Percentiles rank a stretch among this genome's conserved stretches.
phyloP scores from a whole-genome alignment of 495 filamentous ascomycete species.

The Penicillium bialowiezense region DNA sequence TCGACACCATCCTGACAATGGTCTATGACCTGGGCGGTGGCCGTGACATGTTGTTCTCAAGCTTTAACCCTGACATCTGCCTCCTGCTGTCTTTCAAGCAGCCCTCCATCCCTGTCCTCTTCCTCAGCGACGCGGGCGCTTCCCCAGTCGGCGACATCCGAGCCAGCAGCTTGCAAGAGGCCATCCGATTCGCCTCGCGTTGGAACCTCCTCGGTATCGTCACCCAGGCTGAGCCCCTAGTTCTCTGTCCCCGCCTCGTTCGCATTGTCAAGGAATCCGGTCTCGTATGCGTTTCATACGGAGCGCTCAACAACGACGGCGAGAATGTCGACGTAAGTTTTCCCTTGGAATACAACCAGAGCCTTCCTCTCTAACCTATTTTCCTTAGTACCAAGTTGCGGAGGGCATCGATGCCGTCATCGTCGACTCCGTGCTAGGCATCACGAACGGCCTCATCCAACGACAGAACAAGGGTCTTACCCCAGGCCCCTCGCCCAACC shows the following conservation, averaged over 20 bases:
- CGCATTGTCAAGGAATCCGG: conserved; percentile 94
- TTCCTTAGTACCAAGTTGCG: conserved; percentile 73
- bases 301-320: conserved; percentile 80
- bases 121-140: conserved; percentile 85
- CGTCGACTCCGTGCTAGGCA: conserved; percentile 86
- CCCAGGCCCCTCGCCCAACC: conserved; percentile 27
- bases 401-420: conserved; percentile 97
- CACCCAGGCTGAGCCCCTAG: conserved; percentile 75
- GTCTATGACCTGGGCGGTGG: conserved; percentile 74
- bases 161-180: conserved; percentile 91
- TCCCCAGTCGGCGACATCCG: conserved; percentile 78
- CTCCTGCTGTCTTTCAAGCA: conserved; percentile 92
- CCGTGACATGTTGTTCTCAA: conserved; percentile 89
- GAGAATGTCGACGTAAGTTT: conserved; percentile 73
- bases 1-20: conserved; percentile 84
- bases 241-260: conserved; percentile 84
- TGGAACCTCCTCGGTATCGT: conserved; percentile 97
- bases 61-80: conserved; percentile 96
- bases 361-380: background rate
- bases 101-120: conserved; percentile 90
- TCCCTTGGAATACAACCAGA: too few species aligned
- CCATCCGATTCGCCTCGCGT: conserved; percentile 84
- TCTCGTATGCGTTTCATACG: conserved; percentile 95
- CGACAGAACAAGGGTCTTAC: conserved; percentile 29
- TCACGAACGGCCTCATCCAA: conserved; percentile 67